Base-by-base conservation (phyloP, 768 basidiomycete genomes). In the Hortiboletus campestris region DNA sequence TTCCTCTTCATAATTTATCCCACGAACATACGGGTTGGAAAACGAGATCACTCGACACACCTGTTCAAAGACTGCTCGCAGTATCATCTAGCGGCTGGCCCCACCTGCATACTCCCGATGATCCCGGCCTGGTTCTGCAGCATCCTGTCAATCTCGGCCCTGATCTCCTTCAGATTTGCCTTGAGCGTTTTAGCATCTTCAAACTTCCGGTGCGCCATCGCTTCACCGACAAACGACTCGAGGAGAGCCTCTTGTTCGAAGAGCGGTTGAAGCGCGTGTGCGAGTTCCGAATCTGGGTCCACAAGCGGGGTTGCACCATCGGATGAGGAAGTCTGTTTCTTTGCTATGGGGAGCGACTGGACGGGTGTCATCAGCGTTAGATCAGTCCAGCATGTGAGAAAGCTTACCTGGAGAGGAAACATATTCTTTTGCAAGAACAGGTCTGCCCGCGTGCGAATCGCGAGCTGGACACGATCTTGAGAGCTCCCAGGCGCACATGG, bases 181-280 rank as follows among this genome's bases (percentile, higher is more conserved):
- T 90, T 86, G 58, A 99, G 75, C 4, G 88, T 89, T 71, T 89
- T 89, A 14, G 89, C 89, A 66, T 99, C 97, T 71, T 98, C 96
- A 60, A 98, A 98, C 73, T 98, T 98, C 41, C 96, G 79, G 62
- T 88, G 88, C 2, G 85, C 81, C 71, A 86, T 88, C 7, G 96
- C 96, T 69, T 98, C 94, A 61, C 89, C 86, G 9, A 98, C 84
- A 65, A 94, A 98, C 2, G 85, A 80, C 71, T 95, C 91, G 19
- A 99, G 79, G 45, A 98, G 79, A 3, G 89, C 87, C 72, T 99
- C 96, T 71, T 98, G 96, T 72, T 98, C 94, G 16, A 98, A 80
- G 13, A 98, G 75, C 3, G 94, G 94, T 62, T 98, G 94, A 16
- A 98, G 74, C 8, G 79, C 74, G 41, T 82, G 77, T 3, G 93